A percentile compares a stretch with the other conserved stretches of the same genome.
Conservation (phyloP, 371 early-diverging fungal genomes). For the Mucor piriformis region DNA sequence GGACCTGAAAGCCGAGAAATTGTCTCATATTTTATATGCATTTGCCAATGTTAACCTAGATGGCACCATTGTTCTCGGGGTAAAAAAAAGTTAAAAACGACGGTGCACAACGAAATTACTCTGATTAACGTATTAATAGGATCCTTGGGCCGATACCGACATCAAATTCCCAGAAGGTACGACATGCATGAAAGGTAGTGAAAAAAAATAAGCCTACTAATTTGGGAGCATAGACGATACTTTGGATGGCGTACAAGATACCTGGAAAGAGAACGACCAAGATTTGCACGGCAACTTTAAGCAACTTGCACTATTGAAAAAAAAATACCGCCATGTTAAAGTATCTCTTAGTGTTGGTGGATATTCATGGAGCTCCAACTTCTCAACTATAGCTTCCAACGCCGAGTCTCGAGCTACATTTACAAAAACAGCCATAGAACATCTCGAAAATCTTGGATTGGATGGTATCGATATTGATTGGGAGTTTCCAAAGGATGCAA, state of each 20-base stretch:
- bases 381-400: slow-evolving; percentile 68
- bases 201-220: not conserved
- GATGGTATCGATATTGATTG: slow-evolving; percentile 79
- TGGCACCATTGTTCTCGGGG: slow-evolving; percentile 65
- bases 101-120: no score
- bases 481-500: slow-evolving; percentile 80
- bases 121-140: no score
- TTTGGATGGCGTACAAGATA: slow-evolving; percentile 50
- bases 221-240: slow-evolving; percentile 18
- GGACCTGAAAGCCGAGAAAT: slow-evolving; percentile 58
- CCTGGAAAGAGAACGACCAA: slow-evolving; percentile 55
- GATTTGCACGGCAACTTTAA: slow-evolving; percentile 76
- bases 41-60: slow-evolving; percentile 80
- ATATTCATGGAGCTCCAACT: slow-evolving; percentile 83
- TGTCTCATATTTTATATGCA: slow-evolving; percentile 85
- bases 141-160: slow-evolving; percentile 50
- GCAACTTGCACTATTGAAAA: slow-evolving; percentile 76
- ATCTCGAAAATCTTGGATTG: slow-evolving; percentile 57
- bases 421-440: slow-evolving; percentile 55
- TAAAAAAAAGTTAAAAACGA: slow-evolving; percentile 6
- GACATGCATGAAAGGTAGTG: not conserved
- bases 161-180: slow-evolving; percentile 40
- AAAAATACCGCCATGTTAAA: slow-evolving; percentile 65
- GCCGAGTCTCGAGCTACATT: slow-evolving; percentile 56
- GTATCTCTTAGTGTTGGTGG: slow-evolving; percentile 85